A percentile compares a stretch with the other conserved stretches of the same genome.
phyloP scores from a whole-genome alignment of 192 early-diverging fungal species.

The Coemansia guatemalensis region DNA sequence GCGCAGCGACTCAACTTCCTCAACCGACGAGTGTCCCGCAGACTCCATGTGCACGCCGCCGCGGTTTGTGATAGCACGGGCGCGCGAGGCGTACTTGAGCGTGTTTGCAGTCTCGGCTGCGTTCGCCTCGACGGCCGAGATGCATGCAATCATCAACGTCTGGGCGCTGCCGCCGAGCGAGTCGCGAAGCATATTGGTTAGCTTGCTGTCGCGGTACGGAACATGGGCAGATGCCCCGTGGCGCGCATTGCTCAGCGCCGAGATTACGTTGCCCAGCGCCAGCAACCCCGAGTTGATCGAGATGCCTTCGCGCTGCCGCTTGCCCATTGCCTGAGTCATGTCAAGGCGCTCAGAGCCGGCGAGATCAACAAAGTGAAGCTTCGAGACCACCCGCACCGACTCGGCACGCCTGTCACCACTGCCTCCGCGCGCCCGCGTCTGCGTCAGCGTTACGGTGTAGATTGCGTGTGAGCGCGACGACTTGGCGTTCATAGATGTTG shows the following conservation, averaged over 20 bases:
- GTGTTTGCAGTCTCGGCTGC: constrained; percentile 92
- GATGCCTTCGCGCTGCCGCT: constrained; percentile 93
- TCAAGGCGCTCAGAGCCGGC: constrained; percentile 96
- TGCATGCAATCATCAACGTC: constrained; percentile 95
- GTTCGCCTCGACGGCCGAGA: constrained; percentile 82
- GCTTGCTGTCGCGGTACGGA: constrained; percentile 96
- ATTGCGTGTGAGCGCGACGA: constrained; percentile 97
- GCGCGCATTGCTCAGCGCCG: constrained; percentile 81
- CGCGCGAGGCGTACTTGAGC: constrained; percentile 93
- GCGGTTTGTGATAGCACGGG: constrained; percentile 95
- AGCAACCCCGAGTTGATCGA: constrained; percentile 94
- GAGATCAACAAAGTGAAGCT: constrained; percentile 99
- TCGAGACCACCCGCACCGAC: constrained; percentile 69
- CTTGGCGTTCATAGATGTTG: constrained; percentile 96
- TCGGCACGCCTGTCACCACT: constrained; percentile 35
- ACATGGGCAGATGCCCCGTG: constrained; percentile 67
- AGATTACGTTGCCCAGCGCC: constrained; percentile 97
- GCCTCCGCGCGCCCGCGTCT: constrained; percentile 57
- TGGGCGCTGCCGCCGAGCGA: constrained; percentile 91
- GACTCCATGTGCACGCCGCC: constrained; percentile 51
- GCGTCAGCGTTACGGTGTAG: constrained; percentile 87
- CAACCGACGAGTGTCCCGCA: constrained; percentile 60
- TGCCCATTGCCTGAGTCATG: constrained; percentile 88
- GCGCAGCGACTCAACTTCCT: constrained; percentile 67
- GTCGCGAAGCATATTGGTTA: constrained; percentile 95